Evolutionary conservation across 257 asterid genomes (phyloP), one percentile per base, ranked within the genome.

Genomic region (Linaria vulgaris): DNA sequence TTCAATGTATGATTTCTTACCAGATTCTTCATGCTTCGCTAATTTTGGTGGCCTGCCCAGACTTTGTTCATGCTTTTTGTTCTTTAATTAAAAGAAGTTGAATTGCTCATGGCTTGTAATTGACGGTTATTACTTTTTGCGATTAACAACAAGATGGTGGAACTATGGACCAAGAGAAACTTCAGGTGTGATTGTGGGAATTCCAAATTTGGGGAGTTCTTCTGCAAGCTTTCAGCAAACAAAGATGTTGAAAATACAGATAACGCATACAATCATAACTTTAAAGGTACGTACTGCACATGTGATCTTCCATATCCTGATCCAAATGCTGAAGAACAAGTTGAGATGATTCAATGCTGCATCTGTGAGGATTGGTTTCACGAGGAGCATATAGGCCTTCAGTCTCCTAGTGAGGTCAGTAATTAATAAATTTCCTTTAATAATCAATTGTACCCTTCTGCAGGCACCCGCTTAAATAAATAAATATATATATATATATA

Each of bases 281-380:
- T 94, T 79, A 88, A 80, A 72, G 99, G 99, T 59, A 73, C 82
- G 45, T 94, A 94, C 84, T 94, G 99, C 89, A 87, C 92, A 13
- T 94, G 99, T 69, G 88, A 83, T 76, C 88, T 75, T 51, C 95
- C 88, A 22, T 86, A 90, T 78, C 97, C 97, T 17, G 97, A 94
- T 78, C 99, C 99, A 16, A 81, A 85, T 68, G 92, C 77, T 73
- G 99, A 90, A 77, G 96, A 90, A 47, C 95, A 90, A 74, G 79
- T 60, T 21, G 97, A 94, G 80, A 90, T 90, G 97, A 86, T 90
- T 48, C 99, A 94, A 49, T 94, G 99, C 63, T 90, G 96, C 53
- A 79, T 88, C 47, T 94, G 97, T 53, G 99, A 94, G 84, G 99
- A 92, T 74, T 92, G 99, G 99, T 92, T 87, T 77, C 99, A 92